A percentile compares a stretch with the other conserved stretches of the same genome.
phyloP scores from a whole-genome alignment of 2,329 filamentous ascomycete species.

The Talaromyces sp. region DNA sequence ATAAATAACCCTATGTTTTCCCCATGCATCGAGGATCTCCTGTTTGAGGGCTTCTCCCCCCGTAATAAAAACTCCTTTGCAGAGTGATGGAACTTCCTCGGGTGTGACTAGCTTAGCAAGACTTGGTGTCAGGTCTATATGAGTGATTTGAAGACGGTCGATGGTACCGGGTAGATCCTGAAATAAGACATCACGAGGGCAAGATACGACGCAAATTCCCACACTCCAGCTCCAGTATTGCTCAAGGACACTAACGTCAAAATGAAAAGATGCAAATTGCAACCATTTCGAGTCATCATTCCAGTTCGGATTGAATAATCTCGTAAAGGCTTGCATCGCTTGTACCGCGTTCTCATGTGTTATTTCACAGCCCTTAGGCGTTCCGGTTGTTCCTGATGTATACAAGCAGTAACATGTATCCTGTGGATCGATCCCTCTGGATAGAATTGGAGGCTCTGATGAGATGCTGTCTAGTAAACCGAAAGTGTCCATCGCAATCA shows the following conservation, averaged over 20 bases:
- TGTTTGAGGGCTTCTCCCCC: slow-evolving; percentile 85
- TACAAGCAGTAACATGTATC: slow-evolving; percentile 79
- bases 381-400: slow-evolving; percentile 82
- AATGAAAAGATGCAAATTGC: slow-evolving; percentile 92
- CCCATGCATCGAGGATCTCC: slow-evolving; percentile 85
- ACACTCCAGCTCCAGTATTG: slow-evolving; percentile 96
- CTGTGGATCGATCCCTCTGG: slow-evolving; percentile 41
- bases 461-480: slow-evolving; percentile 35
- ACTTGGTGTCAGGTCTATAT: slow-evolving; percentile 88
- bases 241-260: slow-evolving; percentile 88
- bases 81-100: slow-evolving; percentile 73
- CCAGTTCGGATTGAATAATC: slow-evolving; percentile 74
- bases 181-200: slow-evolving; percentile 77
- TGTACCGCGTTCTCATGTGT: slow-evolving; percentile 87
- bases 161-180: slow-evolving; percentile 77
- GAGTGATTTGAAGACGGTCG: slow-evolving; percentile 69
- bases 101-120: slow-evolving; percentile 75
- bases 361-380: slow-evolving; percentile 81
- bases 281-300: slow-evolving; percentile 71
- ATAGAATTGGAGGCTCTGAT: slow-evolving; percentile 32
- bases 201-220: slow-evolving; percentile 77
- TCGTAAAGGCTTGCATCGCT: slow-evolving; percentile 80
- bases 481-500: slow-evolving; percentile 47
- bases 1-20: slow-evolving; percentile 73
- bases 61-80: slow-evolving; percentile 84